Evolutionary conservation across 208 protist species (phyloP), one percentile per base, ranked within the genome.

Genomic region (Wallacemonas sp.): DNA sequence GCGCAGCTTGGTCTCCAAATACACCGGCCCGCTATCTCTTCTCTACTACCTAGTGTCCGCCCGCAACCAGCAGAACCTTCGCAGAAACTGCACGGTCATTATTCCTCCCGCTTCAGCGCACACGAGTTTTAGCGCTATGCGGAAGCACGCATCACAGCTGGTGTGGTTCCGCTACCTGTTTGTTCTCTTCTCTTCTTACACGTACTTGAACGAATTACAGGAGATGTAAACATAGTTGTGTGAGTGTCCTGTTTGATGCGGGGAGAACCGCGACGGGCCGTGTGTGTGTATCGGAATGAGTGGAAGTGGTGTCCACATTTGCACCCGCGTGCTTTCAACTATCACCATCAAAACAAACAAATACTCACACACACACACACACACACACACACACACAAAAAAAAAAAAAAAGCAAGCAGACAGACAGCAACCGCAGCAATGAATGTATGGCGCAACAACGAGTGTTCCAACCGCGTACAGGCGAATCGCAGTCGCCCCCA

Each of bases 141-240:
- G 72, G 59, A 69, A 73, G 36, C 98, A 99, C 68, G 55, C 70
- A 9, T 90, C 78, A 17, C 98, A 99, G 78, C 78, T 98, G 8
- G 95, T 98, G 39, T 99, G 98, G 97, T 99, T 98, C 68, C 81
- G 98, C 46, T 95, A 96, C 60, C 68, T 99, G 33, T 99, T 98
- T 82, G 79, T 99, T 11, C 24, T 92, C 1, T 98, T 98, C 75
- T 98, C 95, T 6, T 87, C 94, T 21, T 99, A 98, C 80, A 94
- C 95, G 9, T 98, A 93, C 69, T 53, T 97, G 15, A 98, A 99
- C 73, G 91, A 97, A 38, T 59, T 93, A 14, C 30, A 66, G 21
- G 80, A 86, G 41, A 62, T 49, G 56, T 45, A 34, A 61, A 9
- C 14, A 21, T 27, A 38, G 8, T 5, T 28, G 51, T 21, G 15